Evolutionary conservation across 768 basidiomycete species (phyloP).

Genomic region (Amylocystis lapponica): DNA sequence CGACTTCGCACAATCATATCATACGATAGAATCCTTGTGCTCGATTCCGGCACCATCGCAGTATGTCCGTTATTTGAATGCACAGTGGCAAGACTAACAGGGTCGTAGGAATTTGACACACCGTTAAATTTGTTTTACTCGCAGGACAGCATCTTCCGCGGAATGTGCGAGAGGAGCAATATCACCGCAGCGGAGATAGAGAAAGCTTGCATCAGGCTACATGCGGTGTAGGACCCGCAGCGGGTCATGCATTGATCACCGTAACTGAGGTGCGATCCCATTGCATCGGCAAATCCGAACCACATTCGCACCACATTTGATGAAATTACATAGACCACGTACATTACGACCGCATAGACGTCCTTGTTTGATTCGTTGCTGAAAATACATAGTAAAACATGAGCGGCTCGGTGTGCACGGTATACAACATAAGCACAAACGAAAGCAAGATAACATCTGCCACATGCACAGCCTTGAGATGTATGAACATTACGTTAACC

Average conservation of each 20-base stretch:
- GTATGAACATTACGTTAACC: not conserved
- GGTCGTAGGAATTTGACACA: conserved; percentile 41
- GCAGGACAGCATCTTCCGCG: conserved; percentile 49
- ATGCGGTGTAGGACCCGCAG: not conserved
- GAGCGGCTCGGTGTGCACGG: not conserved
- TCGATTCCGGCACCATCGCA: conserved; percentile 55
- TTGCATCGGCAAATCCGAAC: no score
- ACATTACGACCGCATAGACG: no score
- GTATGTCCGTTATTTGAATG: conserved; percentile 27
- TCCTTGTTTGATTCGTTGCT: no score
- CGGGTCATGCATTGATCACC: not conserved
- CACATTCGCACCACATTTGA: no score
- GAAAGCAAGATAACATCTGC: not conserved
- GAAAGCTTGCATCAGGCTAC: conserved; percentile 15
- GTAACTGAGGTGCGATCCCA: no score
- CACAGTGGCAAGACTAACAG: not conserved
- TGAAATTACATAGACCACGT: no score
- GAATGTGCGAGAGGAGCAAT: conserved; percentile 52
- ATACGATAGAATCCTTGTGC: conserved; percentile 67
- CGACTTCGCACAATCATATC: conserved; percentile 48
- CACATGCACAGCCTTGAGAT: not conserved
- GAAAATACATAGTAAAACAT: no score
- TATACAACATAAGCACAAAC: not conserved
- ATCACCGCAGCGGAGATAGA: conserved; percentile 45
- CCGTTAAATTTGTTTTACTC: conserved; percentile 40